Percentiles rank a stretch among this genome's conserved stretches.
Evolutionary conservation across 2,329 filamentous ascomycete genomes (phyloP).

Genomic region (Aspergillus hortae): DNA sequence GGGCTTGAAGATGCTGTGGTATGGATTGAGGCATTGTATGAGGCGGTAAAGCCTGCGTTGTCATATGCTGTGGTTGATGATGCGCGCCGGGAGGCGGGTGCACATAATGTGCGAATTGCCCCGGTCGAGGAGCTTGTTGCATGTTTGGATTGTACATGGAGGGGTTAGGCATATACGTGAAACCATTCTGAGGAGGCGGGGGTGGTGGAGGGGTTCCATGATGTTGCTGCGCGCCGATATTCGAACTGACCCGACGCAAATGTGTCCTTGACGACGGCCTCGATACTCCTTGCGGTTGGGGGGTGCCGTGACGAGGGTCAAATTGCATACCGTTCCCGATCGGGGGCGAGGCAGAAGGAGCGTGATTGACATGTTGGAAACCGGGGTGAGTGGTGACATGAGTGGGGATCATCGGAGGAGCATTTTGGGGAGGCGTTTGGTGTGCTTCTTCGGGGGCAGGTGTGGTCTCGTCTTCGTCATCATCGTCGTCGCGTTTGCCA

Average conservation of each 20-base stretch:
- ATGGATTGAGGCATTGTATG: slow-evolving; percentile 41
- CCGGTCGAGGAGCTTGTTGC: slow-evolving; percentile 42
- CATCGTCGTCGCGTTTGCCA: slow-evolving; percentile 74
- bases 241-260: slow-evolving; percentile 69
- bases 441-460: slow-evolving; percentile 66
- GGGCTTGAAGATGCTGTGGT: slow-evolving; percentile 33
- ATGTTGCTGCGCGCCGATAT: slow-evolving; percentile 63
- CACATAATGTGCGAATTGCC: slow-evolving; percentile 38
- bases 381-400: slow-evolving; percentile 64
- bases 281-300: slow-evolving; percentile 72
- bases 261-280: slow-evolving; percentile 78
- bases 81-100: slow-evolving; percentile 42
- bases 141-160: slow-evolving; percentile 74
- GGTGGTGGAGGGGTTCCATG: slow-evolving; percentile 59
- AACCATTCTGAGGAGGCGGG: slow-evolving; percentile 61
- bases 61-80: slow-evolving; percentile 22
- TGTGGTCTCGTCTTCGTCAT: slow-evolving; percentile 74
- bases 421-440: slow-evolving; percentile 43
- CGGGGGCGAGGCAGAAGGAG: slow-evolving; percentile 83
- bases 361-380: slow-evolving; percentile 81
- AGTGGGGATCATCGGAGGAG: slow-evolving; percentile 63
- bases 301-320: slow-evolving; percentile 71
- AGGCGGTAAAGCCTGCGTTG: slow-evolving; percentile 19
- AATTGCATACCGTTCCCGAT: slow-evolving; percentile 74
- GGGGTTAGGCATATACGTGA: slow-evolving; percentile 80